Evolutionary conservation across 1,284 basidiomycete species (phyloP), one percentile per base, ranked within the genome.

Genomic region (Stygiomarasmius scandens): DNA sequence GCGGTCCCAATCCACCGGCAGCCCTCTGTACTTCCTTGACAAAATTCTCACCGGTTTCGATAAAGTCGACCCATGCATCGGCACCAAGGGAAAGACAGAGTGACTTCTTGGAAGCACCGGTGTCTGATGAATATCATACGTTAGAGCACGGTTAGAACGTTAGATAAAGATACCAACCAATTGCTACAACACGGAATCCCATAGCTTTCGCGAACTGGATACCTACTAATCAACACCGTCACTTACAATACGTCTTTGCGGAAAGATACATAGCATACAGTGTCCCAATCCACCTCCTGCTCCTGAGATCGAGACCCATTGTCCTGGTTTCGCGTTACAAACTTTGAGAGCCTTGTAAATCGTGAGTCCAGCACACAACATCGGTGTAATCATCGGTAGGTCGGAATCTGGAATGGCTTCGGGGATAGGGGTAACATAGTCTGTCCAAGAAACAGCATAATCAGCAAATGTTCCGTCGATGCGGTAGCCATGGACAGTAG

Each of bases 41-140:
- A 34, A 88, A 64, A 56, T 85, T 72, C n/a, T 69, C 66, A 16
- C 45, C 44, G 24, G 72, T 76, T 52, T 77, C 77, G 65, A 77
- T 83, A 74, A 90, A 91, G 74, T 93, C 89, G 60, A 92, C 70
- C 78, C 84, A 92, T 61, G 76, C 80, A 65, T 89, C 83, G 1
- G 88, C 87, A 10, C 89, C 90, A 51, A 90, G 80, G 38, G 71
- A 64, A 54, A 80, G 62, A 62, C 77, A 82, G n/a, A 90, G 72
- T 34, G 81, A 71, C 56, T 80, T 80, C 75, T 92, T 92, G 38
- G 77, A 80, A 14, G 78, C 81, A 29, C 89, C 89, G 2, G 82
- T 86, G 66, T 90, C 84, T 83, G 43, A 12, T 10, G 24, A 16
- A 10, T 44, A 38, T 32, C 14, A 16, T 27, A 43, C 32, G 9